A percentile compares a stretch with the other conserved stretches of the same genome.
Evolutionary conservation across 164 flowering plant genomes (phyloP).

Genomic region (Warburgia ugandensis): DNA sequence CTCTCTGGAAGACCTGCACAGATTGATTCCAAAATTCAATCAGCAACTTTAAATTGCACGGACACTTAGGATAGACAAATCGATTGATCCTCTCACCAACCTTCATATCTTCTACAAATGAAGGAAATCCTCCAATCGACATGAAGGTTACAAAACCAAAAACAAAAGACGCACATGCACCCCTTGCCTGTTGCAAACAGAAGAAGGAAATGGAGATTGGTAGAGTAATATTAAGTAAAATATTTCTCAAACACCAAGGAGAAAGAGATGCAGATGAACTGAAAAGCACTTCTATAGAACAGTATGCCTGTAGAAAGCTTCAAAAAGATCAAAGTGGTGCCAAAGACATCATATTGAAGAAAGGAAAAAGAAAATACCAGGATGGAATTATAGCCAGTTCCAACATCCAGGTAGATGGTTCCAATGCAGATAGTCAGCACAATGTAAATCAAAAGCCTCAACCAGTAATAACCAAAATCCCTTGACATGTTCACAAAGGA

Average conservation of each 20-base stretch:
- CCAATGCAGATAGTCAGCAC: conserved; percentile 89
- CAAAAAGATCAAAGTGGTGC: no score
- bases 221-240: background rate
- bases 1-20: conserved; percentile 85
- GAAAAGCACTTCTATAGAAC: no score
- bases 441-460: conserved; percentile 77
- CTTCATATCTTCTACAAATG: conserved; percentile 98
- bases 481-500: conserved; percentile 91
- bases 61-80: background rate
- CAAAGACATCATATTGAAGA: no score
- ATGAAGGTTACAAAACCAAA: conserved; percentile 95
- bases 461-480: conserved; percentile 97
- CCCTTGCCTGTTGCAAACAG: conserved; percentile 66
- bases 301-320: no score
- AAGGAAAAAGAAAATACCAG: conserved; percentile 51
- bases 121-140: conserved; percentile 98
- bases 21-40: background rate
- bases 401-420: conserved; percentile 72
- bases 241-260: background rate
- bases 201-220: background rate
- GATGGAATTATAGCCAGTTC: conserved; percentile 71
- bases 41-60: background rate
- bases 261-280: background rate
- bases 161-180: conserved; percentile 85
- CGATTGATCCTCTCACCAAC: conserved; percentile 14